Evolutionary conservation across 2,329 filamentous ascomycete species (phyloP), one percentile per base, ranked within the genome.

Genomic region (Teratosphaeriaceae sp.): DNA sequence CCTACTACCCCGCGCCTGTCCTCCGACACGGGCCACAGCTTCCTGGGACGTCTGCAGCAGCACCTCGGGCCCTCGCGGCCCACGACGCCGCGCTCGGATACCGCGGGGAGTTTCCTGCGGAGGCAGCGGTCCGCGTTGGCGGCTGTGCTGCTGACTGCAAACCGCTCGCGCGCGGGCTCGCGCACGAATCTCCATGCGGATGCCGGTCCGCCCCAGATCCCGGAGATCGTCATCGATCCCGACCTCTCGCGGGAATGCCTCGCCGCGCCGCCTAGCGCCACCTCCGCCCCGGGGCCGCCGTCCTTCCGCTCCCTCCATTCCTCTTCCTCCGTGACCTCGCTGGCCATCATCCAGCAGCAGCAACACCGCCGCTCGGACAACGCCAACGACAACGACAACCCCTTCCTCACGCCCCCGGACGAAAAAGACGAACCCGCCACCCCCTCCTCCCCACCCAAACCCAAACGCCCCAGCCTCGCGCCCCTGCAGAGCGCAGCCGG

Each of bases 301-400:
- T n/a, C n/a, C n/a, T n/a, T n/a, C n/a, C n/a, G n/a, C 8, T 59
- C 55, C 1, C 53, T 52, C 38, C 45, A 40, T 19, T 58, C 54
- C 3, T 55, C 55, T 38, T 48, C 47, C 9, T 59, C 57, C 5
- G 19, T 53, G 18, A 46, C 46, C 9, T 50, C 52, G 15, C 40
- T 50, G 21, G 50, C 48, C 5, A 45, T 51, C 21, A 37, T 58
- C 11, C 44, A 41, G 19, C 53, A 58, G 15, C 43, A 50, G 21
- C 45, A 53, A 16, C 52, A 51, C n/a, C n/a, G n/a, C n/a, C n/a
- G n/a, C n/a, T n/a, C n/a, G n/a, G n/a, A n/a, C n/a, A n/a, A n/a
- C n/a, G n/a, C n/a, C n/a, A n/a, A n/a, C n/a, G n/a, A n/a, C n/a
- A n/a, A n/a, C 3, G 57, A 60, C 23, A 57, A 60, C 37, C 55